Percentiles rank a stretch among this genome's conserved stretches.
These are phyloP conservation scores for Solanum pennellii DNA, from an alignment of 257 asterid genomes.

Conservation along the genomic window DNA sequence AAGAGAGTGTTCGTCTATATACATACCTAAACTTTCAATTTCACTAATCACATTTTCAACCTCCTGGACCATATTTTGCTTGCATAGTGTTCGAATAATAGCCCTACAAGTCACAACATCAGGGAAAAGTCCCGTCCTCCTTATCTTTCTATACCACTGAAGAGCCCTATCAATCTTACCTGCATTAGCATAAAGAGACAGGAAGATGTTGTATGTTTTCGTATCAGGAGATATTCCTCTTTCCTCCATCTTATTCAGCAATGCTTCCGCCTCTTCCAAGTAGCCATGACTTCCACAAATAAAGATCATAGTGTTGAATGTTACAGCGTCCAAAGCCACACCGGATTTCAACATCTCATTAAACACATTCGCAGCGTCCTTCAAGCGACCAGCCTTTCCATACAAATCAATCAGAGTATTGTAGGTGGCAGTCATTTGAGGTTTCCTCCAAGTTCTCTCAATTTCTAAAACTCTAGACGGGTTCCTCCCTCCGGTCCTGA, in stretches of 20 bases:
- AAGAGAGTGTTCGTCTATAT: conserved; percentile 56
- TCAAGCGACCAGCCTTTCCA: conserved; percentile 79
- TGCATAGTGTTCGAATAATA: conserved; percentile 44
- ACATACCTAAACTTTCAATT: conserved; percentile 41
- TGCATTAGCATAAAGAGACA: conserved; percentile 50
- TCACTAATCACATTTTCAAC: conserved; percentile 66
- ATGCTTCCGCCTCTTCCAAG: conserved; percentile 75
- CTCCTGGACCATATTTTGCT: conserved; percentile 58
- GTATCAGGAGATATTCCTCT: conserved; percentile 70
- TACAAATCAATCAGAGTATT: conserved; percentile 85
- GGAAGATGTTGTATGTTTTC: conserved; percentile 67
- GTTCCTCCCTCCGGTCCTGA: conserved; percentile 59
- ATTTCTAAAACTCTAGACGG: conserved; percentile 11
- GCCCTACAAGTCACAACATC: conserved; percentile 69
- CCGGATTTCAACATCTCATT: conserved; percentile 75
- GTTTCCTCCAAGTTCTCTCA: conserved; percentile 32
- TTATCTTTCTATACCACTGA: conserved; percentile 53
- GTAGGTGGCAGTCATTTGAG: conserved; percentile 63
- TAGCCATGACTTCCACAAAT: conserved; percentile 70
- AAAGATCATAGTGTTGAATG: conserved; percentile 84
- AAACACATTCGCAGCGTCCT: conserved; percentile 72
- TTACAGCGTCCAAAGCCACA: conserved; percentile 56
- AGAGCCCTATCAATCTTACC: conserved; percentile 54
- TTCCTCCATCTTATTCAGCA: conserved; percentile 74
- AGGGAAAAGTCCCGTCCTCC: conserved; percentile 73